Percentiles rank a stretch among this genome's conserved stretches.
Evolutionary conservation across 768 basidiomycete genomes (phyloP).

Genomic region (Galerina sulciceps): DNA sequence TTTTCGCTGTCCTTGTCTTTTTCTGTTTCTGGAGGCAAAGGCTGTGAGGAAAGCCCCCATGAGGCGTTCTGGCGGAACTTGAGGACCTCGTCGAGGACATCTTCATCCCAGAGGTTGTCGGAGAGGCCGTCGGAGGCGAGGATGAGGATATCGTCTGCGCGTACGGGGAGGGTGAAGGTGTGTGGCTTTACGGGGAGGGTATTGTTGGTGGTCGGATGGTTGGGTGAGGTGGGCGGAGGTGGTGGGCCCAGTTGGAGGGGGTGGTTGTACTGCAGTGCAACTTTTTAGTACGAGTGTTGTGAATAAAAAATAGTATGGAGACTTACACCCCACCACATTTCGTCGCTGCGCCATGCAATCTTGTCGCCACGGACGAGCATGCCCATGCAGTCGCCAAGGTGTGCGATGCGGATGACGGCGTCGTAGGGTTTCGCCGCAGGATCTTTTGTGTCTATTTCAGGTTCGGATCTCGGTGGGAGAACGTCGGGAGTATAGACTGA

Average conservation of each 20-base stretch:
- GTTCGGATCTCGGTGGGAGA: not conserved
- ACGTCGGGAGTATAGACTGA: conserved; percentile 10
- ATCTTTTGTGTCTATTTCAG: not conserved
- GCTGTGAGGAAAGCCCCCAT: conserved; percentile 6
- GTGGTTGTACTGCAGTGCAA: conserved; percentile 41
- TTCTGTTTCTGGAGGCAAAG: not conserved
- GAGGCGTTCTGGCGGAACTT: conserved; percentile 46
- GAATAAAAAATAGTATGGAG: not conserved
- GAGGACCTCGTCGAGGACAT: conserved; percentile 80
- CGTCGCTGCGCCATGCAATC: conserved; percentile 85
- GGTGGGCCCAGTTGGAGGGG: conserved; percentile 50
- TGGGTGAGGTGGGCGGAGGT: conserved; percentile 27
- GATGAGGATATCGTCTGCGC: conserved; percentile 76
- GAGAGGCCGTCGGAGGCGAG: conserved; percentile 82
- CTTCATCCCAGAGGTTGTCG: conserved; percentile 90
- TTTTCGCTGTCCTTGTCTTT: too few species aligned
- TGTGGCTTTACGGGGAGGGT: conserved; percentile 36
- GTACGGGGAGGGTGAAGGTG: conserved; percentile 69
- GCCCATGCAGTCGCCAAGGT: conserved; percentile 87
- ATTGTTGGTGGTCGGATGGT: conserved; percentile 49
- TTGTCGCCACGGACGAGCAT: conserved; percentile 81
- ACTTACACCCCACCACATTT: conserved; percentile 90
- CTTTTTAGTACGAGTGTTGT: not conserved
- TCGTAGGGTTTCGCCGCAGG: conserved; percentile 30
- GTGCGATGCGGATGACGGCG: conserved; percentile 79